A percentile compares a stretch with the other conserved stretches of the same genome.
phyloP scores from a whole-genome alignment of 768 basidiomycete genomes.

The Lanmaoa rubissima region DNA sequence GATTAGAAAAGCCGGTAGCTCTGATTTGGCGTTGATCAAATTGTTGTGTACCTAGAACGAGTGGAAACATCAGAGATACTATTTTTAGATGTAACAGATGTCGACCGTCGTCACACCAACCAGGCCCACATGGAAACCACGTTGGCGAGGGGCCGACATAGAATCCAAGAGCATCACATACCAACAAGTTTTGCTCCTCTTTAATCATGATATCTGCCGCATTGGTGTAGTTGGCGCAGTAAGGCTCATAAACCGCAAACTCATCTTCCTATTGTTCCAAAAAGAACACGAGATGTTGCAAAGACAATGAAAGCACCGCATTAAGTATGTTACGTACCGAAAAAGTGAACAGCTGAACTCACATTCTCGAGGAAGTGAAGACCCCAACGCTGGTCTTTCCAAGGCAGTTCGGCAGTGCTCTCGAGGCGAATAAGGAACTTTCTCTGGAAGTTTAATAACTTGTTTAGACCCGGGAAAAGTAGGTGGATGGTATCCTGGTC shows the following conservation, averaged over 20 bases:
- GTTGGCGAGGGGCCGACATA: constrained; percentile 1
- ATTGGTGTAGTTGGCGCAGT: constrained; percentile 91
- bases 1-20: constrained; percentile 94
- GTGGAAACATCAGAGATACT: constrained; percentile 16
- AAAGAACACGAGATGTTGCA: constrained; percentile 10
- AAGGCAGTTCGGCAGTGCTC: constrained; percentile 76
- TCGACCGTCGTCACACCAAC: constrained; percentile 28
- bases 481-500: constrained; percentile 95
- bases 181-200: constrained; percentile 83
- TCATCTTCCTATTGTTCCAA: constrained; percentile 84
- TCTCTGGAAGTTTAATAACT: constrained; percentile 94
- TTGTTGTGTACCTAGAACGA: constrained; percentile 64
- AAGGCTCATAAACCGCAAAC: constrained; percentile 95
- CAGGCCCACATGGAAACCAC: constrained; percentile 13
- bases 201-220: constrained; percentile 82
- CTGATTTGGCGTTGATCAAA: constrained; percentile 87
- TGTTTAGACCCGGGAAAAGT: constrained; percentile 92
- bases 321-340: constrained; percentile 29
- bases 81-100: constrained; percentile 17
- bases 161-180: constrained; percentile 43
- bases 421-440: constrained; percentile 90
- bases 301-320: constrained; percentile 43
- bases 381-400: constrained; percentile 88
- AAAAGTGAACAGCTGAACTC: constrained; percentile 32
- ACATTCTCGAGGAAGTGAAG: constrained; percentile 80